phyloP scores from a whole-genome alignment of 768 basidiomycete genomes.

The Leccinum incarnatum region DNA sequence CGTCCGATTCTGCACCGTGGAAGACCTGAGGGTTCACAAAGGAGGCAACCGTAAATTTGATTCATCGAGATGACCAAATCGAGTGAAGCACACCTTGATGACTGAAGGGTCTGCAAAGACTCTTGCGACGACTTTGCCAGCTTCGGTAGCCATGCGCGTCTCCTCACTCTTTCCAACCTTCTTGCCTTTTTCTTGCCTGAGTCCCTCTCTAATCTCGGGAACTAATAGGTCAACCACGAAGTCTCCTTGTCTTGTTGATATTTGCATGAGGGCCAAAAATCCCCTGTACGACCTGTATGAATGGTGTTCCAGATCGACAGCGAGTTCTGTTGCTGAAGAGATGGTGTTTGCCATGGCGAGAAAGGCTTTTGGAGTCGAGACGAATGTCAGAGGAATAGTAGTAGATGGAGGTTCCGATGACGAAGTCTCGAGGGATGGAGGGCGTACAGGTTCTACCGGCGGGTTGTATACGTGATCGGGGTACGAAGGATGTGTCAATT shows the following conservation, averaged over 20 bases:
- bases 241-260: constrained; percentile 80
- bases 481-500: constrained; percentile 72
- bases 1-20: constrained; percentile 93
- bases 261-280: constrained; percentile 91
- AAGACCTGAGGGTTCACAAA: constrained; percentile 56
- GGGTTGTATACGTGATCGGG: constrained; percentile 64
- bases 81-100: constrained; percentile 61
- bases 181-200: constrained; percentile 59
- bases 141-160: constrained; percentile 21
- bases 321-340: constrained; percentile 70
- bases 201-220: constrained; percentile 59
- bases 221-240: constrained; percentile 83
- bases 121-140: constrained; percentile 47
- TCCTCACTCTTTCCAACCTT: constrained; percentile 8
- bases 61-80: neutral
- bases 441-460: constrained; percentile 46
- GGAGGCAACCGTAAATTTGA: neutral
- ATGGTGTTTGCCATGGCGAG: constrained; percentile 65
- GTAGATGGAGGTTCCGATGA: neutral
- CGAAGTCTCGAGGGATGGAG: constrained; percentile 59
- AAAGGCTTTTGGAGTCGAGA: constrained; percentile 57
- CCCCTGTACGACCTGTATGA: constrained; percentile 80
- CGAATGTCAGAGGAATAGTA: constrained; percentile 56
- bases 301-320: constrained; percentile 95
- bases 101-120: constrained; percentile 76